Evolutionary conservation across 2,329 filamentous ascomycete species (phyloP).

Genomic region (Cladosporium cucumerinum): DNA sequence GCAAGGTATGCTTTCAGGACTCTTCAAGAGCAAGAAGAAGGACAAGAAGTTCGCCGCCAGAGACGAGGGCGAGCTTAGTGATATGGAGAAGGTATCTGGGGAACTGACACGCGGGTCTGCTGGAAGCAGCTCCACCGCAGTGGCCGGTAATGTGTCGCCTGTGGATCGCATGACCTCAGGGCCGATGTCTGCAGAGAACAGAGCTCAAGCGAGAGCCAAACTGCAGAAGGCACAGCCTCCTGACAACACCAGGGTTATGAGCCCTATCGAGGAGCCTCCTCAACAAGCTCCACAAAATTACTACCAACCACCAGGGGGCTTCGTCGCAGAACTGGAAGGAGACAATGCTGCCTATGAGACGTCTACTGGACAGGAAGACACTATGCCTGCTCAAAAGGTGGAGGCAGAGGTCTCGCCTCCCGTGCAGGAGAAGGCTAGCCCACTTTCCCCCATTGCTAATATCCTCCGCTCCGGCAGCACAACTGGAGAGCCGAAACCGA

Average conservation of each 20-base stretch:
- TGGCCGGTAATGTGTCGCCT: conserved; percentile 7
- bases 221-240: conserved; percentile 24
- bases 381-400: conserved; percentile 24
- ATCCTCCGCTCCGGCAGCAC: conserved; percentile 40
- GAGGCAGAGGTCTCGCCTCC: conserved; percentile 14
- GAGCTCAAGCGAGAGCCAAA: conserved; percentile 21
- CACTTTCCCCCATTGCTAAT: conserved; percentile 40
- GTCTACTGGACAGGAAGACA: conserved; percentile 43
- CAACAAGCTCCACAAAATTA: conserved; percentile 7
- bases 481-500: conserved; percentile 45
- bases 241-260: conserved; percentile 14
- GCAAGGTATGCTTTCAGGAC: conserved; percentile 69
- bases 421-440: conserved; percentile 20
- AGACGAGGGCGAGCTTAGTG: conserved; percentile 35
- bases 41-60: conserved; percentile 54
- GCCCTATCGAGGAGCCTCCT: conserved; percentile 1
- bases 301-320: conserved; percentile 17
- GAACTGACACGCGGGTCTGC: conserved; percentile 28
- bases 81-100: conserved; percentile 31
- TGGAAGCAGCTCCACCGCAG: not conserved
- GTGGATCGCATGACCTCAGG: conserved; percentile 10
- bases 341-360: conserved; percentile 37
- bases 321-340: conserved; percentile 39
- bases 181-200: conserved; percentile 8
- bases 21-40: conserved; percentile 65